Evolutionary conservation across 2,329 filamentous ascomycete genomes (phyloP), one percentile per base, ranked within the genome.

Genomic region (Xylaria sp.): DNA sequence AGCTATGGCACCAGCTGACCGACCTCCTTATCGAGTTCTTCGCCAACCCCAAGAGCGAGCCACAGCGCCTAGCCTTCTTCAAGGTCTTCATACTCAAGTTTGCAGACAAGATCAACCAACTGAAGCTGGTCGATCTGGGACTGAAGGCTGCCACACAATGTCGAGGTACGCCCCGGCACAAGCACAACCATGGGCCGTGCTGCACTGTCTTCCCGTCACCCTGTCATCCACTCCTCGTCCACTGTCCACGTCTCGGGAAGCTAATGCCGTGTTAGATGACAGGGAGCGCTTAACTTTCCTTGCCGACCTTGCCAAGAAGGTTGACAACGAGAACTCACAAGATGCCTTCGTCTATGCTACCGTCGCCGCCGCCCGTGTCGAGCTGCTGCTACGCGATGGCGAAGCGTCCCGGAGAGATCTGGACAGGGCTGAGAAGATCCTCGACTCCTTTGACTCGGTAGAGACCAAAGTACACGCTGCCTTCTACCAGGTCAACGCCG

Each of bases 1-100:
- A 98, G 84, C 88, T 99, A 83, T 99, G 96, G 96, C 96, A 99
- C 85, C 94, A 99, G 84, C 91, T 99, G 74, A 99, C 96, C 42
- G 92, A 97, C 78, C 86, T 91, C 62, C 88, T 99, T 65, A 86
- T 97, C 75, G 88, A 92, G 74, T 98, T 95, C 87, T 99, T 98
- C 85, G 90, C 91, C 77, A 84, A 93, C 75, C 87, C 92, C 53
- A 89, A 91, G 78, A 98, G 94, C 82, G 91, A 90, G 65, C 86
- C 89, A 67, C 93, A 97, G 84, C 91, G 95, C 78, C 88, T 99
- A 84, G 86, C 90, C 69, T 92, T 99, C 82, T 99, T 96, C 87
- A 93, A 96, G 83, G 90, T 90, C 76, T 99, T 99, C 85, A 92
- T 99, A 81, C 89, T 95, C 81, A 96, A 92, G 82, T 99, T 99